These are phyloP conservation scores for Aschersonia sp. DNA, from an alignment of 2,329 filamentous ascomycete genomes.

Conservation along the genomic window DNA sequence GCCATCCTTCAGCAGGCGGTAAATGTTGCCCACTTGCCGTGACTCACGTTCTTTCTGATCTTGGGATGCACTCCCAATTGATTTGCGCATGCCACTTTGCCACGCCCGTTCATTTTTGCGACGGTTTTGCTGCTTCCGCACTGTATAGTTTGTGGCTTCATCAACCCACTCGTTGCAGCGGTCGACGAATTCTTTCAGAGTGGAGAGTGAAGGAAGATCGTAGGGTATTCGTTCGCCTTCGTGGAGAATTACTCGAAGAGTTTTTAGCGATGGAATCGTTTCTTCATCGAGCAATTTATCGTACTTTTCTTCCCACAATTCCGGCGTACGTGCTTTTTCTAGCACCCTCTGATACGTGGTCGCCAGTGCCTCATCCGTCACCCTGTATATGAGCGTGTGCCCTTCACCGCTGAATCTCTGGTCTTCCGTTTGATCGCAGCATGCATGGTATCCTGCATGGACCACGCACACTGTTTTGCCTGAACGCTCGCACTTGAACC, in stretches of 20 bases:
- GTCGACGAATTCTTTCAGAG: conserved; percentile 80
- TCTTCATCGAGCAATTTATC: conserved; percentile 73
- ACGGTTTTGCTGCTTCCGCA: conserved; percentile 92
- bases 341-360: conserved; percentile 58
- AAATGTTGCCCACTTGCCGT: conserved; percentile 79
- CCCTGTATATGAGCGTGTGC: conserved; percentile 66
- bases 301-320: conserved; percentile 83
- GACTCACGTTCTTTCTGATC: conserved; percentile 77
- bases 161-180: conserved; percentile 97
- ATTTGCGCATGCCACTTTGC: conserved; percentile 60
- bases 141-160: conserved; percentile 89
- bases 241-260: conserved; percentile 66
- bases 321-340: conserved; percentile 75
- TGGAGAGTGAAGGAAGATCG: conserved; percentile 66
- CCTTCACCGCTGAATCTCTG: conserved; percentile 54
- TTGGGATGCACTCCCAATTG: conserved; percentile 34
- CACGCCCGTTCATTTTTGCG: conserved; percentile 86
- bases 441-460: conserved; percentile 68
- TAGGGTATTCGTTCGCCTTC: conserved; percentile 96
- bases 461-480: conserved; percentile 71
- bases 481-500: conserved; percentile 71
- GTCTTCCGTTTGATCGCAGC: conserved; percentile 54
- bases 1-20: conserved; percentile 68
- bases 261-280: conserved; percentile 71
- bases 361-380: conserved; percentile 55